Conservation (phyloP, 148 eudicot species). For the Linanthus parryae region DNA sequence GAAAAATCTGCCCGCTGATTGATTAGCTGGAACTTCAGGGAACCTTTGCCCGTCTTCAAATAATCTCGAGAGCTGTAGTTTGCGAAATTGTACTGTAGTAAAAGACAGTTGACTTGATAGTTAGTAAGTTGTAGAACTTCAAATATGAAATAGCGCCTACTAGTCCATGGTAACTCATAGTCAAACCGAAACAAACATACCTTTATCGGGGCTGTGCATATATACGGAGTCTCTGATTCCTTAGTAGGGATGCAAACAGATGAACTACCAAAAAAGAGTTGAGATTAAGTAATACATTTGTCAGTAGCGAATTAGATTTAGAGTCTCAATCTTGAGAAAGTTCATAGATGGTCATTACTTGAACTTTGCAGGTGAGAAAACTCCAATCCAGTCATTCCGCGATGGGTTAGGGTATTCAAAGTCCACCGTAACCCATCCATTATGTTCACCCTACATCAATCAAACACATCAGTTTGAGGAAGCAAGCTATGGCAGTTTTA, state of each 20-base stretch:
- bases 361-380: conserved; percentile 78
- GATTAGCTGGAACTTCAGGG: conserved; percentile 57
- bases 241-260: conserved; percentile 48
- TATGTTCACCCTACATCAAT: conserved; percentile 59
- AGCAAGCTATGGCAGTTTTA: no score
- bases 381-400: conserved; percentile 88
- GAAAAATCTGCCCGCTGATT: conserved; percentile 97
- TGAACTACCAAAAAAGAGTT: conserved; percentile 49
- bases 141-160: neutral
- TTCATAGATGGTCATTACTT: conserved; percentile 23
- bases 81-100: conserved; percentile 1
- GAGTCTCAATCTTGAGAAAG: neutral
- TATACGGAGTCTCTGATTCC: conserved; percentile 51
- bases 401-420: conserved; percentile 50
- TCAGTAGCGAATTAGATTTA: neutral
- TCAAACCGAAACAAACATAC: conserved; percentile 20
- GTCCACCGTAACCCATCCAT: conserved; percentile 60
- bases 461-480: neutral
- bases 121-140: neutral
- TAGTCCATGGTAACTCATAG: neutral
- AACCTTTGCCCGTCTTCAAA: conserved; percentile 49
- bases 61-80: neutral
- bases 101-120: neutral
- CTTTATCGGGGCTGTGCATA: conserved; percentile 89
- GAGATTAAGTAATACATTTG: neutral